Conservation (phyloP, 2,329 filamentous ascomycete genomes). For the Trichoderma guizhouense region DNA sequence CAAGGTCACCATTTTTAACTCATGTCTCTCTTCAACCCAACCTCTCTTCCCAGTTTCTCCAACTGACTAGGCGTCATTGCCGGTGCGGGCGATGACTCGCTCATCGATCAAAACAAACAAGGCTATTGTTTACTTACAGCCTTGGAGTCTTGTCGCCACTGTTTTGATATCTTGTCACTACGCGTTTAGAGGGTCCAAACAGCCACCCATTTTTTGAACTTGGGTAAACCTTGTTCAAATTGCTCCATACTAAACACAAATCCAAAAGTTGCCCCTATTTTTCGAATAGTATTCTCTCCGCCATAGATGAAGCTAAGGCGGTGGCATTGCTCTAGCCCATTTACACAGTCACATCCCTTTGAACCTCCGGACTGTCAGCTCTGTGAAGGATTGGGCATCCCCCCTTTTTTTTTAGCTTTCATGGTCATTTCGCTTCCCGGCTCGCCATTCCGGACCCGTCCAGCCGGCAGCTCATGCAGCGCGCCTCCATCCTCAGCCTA, state of each 20-base stretch:
- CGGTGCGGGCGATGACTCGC: constrained; percentile 9
- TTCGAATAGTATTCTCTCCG: neutral
- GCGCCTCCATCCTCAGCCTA: neutral
- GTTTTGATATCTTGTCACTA: neutral
- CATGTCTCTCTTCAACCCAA: neutral
- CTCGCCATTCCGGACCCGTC: constrained; percentile 27
- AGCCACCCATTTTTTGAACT: neutral
- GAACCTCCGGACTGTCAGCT: neutral
- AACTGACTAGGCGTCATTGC: neutral
- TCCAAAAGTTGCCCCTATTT: neutral
- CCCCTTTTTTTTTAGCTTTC: constrained; percentile 20
- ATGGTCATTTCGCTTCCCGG: constrained; percentile 30
- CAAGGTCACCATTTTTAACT: neutral
- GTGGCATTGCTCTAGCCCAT: neutral
- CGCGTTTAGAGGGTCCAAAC: neutral
- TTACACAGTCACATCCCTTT: neutral
- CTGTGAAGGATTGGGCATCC: neutral
- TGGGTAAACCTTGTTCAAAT: neutral
- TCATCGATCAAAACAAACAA: constrained; percentile 33
- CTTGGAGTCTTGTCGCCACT: neutral
- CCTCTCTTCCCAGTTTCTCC: neutral
- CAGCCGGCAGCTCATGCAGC: constrained; percentile 15
- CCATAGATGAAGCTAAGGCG: neutral
- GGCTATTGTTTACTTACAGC: constrained; percentile 10
- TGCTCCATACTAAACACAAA: neutral